Base-by-base conservation (phyloP, 2,329 filamentous ascomycete species). In the Pseudonectria buxi region DNA sequence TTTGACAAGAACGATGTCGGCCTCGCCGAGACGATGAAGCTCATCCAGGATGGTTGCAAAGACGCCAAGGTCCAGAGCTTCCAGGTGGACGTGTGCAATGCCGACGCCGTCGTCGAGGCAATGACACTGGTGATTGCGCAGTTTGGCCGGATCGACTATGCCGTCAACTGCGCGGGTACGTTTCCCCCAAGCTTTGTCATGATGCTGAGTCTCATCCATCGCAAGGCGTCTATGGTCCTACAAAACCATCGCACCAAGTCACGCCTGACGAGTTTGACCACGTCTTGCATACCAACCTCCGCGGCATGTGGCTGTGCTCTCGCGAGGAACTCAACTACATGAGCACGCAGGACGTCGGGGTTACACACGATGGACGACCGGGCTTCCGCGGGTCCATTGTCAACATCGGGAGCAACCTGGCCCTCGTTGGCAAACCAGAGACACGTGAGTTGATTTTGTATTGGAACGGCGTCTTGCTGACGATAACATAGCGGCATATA, bases 61-160 rank as follows among this genome's bases (percentile, higher is more conserved):
- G 30, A 41, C 14, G 28, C 36, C 28, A 37, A 46, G 10, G 37
- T 46, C 7, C 47, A 57, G 14, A 38, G 35, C 15, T 45, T 53
- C 9, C 36, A 45, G 10, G 55, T 57, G 2, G 63, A 71, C 44
- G 56, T 64, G 18, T 45, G 58, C 4, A 43, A 55, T 11, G 58
- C 61, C 18, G 45, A 49, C 2, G 50, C 63, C 4, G 52, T 70
- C 7, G 40, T 57, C 4, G 34, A 34, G 4, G 53, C 61, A 9
- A 50, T 69, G 33, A 50, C 53, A 4, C 35, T 44, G 32, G 50
- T 55, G 3, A 53, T 64, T 4, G 39, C 46, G 2, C 43, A 49
- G 11, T 67, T 63, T 35, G 61, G 61, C 0, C 52, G 65, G 4
- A 56, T 71, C 12, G 66, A 71, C 49, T 71, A 71, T 48, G 62